Evolutionary conservation across 768 basidiomycete genomes (phyloP).

Genomic region (Auricularia sp.): DNA sequence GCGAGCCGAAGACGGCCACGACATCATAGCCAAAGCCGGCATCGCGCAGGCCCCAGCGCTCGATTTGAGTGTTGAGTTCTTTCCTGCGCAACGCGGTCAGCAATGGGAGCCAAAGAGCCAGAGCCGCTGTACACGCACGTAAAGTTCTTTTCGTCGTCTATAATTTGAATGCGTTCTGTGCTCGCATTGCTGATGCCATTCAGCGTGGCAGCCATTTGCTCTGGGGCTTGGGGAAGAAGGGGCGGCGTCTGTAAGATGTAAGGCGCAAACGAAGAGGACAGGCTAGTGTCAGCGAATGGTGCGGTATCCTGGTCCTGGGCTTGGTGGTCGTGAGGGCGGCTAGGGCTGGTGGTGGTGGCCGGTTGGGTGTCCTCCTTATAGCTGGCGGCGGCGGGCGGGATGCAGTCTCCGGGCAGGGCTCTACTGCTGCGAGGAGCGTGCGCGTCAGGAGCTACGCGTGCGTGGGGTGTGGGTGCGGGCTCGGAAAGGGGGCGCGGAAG

Average conservation of each 20-base stretch:
- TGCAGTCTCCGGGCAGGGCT: too few relatives aligned
- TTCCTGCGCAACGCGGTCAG: constrained; percentile 32
- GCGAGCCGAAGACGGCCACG: constrained; percentile 91
- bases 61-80: constrained; percentile 62
- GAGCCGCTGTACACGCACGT: constrained; percentile 46
- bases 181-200: constrained; percentile 1
- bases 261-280: not conserved
- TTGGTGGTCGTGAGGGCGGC: too few relatives aligned
- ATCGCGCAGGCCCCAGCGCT: constrained; percentile 80
- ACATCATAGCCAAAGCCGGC: constrained; percentile 93
- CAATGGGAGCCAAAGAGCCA: constrained; percentile 2
- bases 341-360: too few relatives aligned
- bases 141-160: constrained; percentile 90
- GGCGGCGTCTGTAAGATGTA: not conserved
- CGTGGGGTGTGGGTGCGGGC: not conserved
- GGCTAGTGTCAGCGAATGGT: not conserved
- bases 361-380: too few relatives aligned
- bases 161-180: constrained; percentile 52
- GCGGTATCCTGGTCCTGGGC: not conserved
- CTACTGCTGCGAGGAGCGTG: too few relatives aligned
- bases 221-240: not conserved
- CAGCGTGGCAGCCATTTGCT: not conserved
- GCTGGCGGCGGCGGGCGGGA: too few relatives aligned
- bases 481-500: not conserved
- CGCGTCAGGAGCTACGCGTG: not conserved